These are phyloP conservation scores for Diaporthe ilicicola DNA, from an alignment of 2,329 filamentous ascomycete species.

Conservation along the genomic window DNA sequence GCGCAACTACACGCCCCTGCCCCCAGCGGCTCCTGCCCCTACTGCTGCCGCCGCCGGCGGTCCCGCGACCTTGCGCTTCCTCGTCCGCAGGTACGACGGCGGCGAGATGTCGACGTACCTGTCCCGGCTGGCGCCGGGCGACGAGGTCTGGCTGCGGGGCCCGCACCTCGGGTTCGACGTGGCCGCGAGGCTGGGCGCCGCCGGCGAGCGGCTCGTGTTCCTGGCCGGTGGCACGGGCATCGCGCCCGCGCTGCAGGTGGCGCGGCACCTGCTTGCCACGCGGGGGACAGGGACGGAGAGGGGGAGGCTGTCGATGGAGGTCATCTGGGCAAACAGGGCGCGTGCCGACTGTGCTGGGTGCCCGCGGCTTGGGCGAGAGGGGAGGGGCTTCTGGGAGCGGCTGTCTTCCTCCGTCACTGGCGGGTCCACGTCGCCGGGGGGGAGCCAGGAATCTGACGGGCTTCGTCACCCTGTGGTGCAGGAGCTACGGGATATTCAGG, in stretches of 20 bases:
- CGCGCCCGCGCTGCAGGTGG: conserved; percentile 86
- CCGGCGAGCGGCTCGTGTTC: conserved; percentile 71
- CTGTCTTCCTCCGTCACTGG: conserved; percentile 52
- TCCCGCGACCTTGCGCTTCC: conserved; percentile 67
- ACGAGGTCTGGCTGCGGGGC: conserved; percentile 78
- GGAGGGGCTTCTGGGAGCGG: background rate
- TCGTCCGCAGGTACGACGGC: conserved; percentile 79
- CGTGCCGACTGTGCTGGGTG: conserved; percentile 73
- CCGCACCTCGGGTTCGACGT: conserved; percentile 75
- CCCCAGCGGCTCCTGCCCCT: conserved; percentile 53
- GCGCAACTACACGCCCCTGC: conserved; percentile 89
- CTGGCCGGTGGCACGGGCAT: conserved; percentile 93
- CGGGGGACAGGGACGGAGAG: conserved; percentile 33
- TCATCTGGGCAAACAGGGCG: conserved; percentile 83
- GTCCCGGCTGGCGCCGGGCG: conserved; percentile 67
- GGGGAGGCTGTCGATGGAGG: conserved; percentile 62
- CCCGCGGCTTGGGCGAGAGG: background rate
- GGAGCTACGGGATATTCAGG: conserved; percentile 66
- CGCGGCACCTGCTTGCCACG: conserved; percentile 63
- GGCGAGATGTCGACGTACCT: conserved; percentile 91
- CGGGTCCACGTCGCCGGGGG: background rate
- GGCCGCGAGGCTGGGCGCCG: conserved; percentile 42
- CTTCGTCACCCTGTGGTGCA: conserved; percentile 54
- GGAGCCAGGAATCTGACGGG: background rate
- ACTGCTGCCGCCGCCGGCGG: conserved; percentile 29